These are phyloP conservation scores for Cryptococcus sp. DNA, from an alignment of 1,284 basidiomycete genomes.

Conservation along the genomic window DNA sequence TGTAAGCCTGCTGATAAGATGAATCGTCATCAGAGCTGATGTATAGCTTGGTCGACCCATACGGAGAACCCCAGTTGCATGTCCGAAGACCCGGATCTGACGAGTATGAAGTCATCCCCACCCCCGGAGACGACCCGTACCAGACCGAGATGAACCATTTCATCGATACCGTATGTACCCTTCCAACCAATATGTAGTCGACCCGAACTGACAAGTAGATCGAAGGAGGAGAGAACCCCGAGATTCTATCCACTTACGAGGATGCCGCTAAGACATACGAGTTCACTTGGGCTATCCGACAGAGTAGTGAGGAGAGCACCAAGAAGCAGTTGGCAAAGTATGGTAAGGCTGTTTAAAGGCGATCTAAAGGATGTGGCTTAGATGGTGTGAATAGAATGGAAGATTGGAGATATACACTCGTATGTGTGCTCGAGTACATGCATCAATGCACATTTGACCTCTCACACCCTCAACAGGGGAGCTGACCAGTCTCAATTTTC, in stretches of 20 bases:
- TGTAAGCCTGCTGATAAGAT: constrained; percentile 11
- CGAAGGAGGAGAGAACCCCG: constrained; percentile 33
- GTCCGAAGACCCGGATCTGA: constrained; percentile 44
- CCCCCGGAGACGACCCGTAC: constrained; percentile 47
- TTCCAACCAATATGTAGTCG: constrained; percentile 51
- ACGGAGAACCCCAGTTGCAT: constrained; percentile 41
- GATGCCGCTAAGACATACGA: constrained; percentile 85
- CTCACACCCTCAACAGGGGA: no score
- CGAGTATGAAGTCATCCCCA: constrained; percentile 23
- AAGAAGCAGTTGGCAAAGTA: constrained; percentile 8
- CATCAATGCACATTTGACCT: no score
- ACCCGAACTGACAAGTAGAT: constrained; percentile 17
- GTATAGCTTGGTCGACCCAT: constrained; percentile 47
- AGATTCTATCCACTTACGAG: constrained; percentile 48
- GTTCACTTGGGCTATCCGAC: constrained; percentile 41
- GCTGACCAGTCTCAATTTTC: no score
- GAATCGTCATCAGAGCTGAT: background rate
- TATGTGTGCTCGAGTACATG: no score
- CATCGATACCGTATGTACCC: constrained; percentile 38
- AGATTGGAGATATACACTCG: background rate
- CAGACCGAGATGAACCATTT: constrained; percentile 47
- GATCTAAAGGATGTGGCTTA: no score
- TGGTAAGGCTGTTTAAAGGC: background rate
- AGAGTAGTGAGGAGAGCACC: constrained; percentile 28
- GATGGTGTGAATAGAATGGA: background rate